Conservation (phyloP, 208 protist species). For the Jaenimonas drosophilae region DNA sequence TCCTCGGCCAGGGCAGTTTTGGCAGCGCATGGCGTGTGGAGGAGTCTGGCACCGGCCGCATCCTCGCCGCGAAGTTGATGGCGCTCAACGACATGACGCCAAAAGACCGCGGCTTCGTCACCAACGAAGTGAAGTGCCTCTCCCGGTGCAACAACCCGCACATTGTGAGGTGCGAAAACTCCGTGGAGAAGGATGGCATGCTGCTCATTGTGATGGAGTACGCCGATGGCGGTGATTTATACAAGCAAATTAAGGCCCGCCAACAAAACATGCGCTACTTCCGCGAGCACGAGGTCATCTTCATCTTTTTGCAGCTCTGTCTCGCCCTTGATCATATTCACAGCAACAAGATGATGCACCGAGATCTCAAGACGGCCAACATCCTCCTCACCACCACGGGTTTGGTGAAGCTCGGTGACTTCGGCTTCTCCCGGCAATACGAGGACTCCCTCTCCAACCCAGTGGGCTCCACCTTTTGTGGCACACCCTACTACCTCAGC, state of each 20-base stretch:
- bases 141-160: conserved; percentile 86
- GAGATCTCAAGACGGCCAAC: conserved; percentile 79
- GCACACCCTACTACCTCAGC: conserved; percentile 66
- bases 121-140: conserved; percentile 91
- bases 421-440: conserved; percentile 64
- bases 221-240: conserved; percentile 42
- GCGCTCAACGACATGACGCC: conserved; percentile 77
- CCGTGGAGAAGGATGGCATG: conserved; percentile 47
- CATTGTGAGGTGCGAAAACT: conserved; percentile 78
- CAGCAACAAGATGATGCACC: conserved; percentile 27
- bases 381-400: conserved; percentile 58
- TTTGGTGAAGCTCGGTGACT: conserved; percentile 78
- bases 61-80: conserved; percentile 89
- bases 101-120: conserved; percentile 87
- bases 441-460: conserved; percentile 22
- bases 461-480: conserved; percentile 40
- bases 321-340: conserved; percentile 66
- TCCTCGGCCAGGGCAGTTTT: conserved; percentile 90
- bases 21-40: conserved; percentile 84
- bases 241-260: conserved; percentile 68
- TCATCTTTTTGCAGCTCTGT: conserved; percentile 80
- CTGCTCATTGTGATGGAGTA: conserved; percentile 54
- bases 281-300: conserved; percentile 30
- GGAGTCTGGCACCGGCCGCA: conserved; percentile 45
- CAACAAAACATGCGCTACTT: conserved; percentile 14